Evolutionary conservation across 129 eudicot species (phyloP), one percentile per base, ranked within the genome.

Genomic region (Flaveria linearis): DNA sequence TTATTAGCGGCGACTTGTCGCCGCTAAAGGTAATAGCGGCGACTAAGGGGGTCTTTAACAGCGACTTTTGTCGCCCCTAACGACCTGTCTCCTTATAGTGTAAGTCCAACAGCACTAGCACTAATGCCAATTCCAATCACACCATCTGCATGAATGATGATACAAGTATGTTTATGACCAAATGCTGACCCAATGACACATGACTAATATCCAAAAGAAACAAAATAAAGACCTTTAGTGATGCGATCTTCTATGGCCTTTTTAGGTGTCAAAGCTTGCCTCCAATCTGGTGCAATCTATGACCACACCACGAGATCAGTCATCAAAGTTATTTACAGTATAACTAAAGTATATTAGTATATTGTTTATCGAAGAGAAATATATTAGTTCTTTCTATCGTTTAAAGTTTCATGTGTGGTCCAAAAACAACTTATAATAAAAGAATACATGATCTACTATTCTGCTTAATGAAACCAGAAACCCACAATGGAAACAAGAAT

Each of bases 261-360:
- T 77, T 85, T 83, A 20, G 85, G 92, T 72, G 85, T 68, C 77
- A 83, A 78, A 67, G 92, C 92, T 83, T 88, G 88, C 89, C 92
- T 88, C 92, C 92, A 85, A 66, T 88, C 90, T 47, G 92, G 92
- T 47, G 87, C 84, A 82, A 88, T 83, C 92, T 88, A 79, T 61
- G 57, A 68, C 33, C 23, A 67, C 51, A 46, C 30, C 82, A 71
- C 42, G 42, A 30, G 53, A 39, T 50, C 49, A 76, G 30, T 53
- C 58, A 73, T 73, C 20, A 64, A 39, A 73, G 20, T 41, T 30
- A 47, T 22, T 75, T 42, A 11, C 67, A 26, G n/a, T 14, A 28
- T 14, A 62, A 14, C 1, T 14, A 13, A 28, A 9, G 16, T 14
- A 62, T 33, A 63, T 28, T 18, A 9, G 16, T 14, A 62, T 33